Conservation (phyloP, 2,329 filamentous ascomycete species). For the Alternaria triticina region DNA sequence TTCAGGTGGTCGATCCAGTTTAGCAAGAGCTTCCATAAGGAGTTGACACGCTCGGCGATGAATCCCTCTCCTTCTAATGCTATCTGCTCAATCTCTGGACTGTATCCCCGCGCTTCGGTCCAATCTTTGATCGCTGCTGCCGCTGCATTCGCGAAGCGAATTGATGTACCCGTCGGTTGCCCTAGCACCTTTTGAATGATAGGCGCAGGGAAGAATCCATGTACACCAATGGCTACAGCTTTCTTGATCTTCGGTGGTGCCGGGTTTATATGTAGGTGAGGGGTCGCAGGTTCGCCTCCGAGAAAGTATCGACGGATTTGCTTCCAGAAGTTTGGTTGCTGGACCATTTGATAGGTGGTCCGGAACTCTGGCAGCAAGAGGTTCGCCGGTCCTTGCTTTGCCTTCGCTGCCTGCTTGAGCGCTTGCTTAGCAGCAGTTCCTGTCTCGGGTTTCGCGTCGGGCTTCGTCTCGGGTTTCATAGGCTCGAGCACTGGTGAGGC, state of each 20-base stretch:
- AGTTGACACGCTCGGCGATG: slow-evolving; percentile 86
- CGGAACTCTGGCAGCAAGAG: slow-evolving; percentile 73
- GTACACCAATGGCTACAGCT: slow-evolving; percentile 90
- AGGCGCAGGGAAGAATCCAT: slow-evolving; percentile 89
- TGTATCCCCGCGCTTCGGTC: slow-evolving; percentile 71
- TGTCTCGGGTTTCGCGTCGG: slow-evolving; percentile 36
- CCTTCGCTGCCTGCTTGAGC: slow-evolving; percentile 30
- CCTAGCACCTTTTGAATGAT: slow-evolving; percentile 90
- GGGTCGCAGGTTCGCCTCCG: slow-evolving; percentile 61
- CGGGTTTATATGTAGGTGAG: slow-evolving; percentile 73
- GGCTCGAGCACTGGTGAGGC: slow-evolving; percentile 35
- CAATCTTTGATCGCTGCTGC: slow-evolving; percentile 84
- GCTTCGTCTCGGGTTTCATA: slow-evolving; percentile 32
- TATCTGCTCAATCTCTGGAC: slow-evolving; percentile 88
- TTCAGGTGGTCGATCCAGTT: slow-evolving; percentile 95
- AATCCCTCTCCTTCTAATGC: slow-evolving; percentile 94
- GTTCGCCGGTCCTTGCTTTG: slow-evolving; percentile 59
- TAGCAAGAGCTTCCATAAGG: slow-evolving; percentile 90
- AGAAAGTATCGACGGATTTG: slow-evolving; percentile 49
- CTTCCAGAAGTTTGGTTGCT: slow-evolving; percentile 55
- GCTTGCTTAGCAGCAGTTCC: slow-evolving; percentile 35
- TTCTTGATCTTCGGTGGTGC: slow-evolving; percentile 77
- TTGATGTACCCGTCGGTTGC: slow-evolving; percentile 92
- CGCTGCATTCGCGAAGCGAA: slow-evolving; percentile 88
- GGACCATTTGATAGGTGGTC: slow-evolving; percentile 65